Base-by-base conservation (phyloP, 805 yeast genomes). In the Pichia nakasei region DNA sequence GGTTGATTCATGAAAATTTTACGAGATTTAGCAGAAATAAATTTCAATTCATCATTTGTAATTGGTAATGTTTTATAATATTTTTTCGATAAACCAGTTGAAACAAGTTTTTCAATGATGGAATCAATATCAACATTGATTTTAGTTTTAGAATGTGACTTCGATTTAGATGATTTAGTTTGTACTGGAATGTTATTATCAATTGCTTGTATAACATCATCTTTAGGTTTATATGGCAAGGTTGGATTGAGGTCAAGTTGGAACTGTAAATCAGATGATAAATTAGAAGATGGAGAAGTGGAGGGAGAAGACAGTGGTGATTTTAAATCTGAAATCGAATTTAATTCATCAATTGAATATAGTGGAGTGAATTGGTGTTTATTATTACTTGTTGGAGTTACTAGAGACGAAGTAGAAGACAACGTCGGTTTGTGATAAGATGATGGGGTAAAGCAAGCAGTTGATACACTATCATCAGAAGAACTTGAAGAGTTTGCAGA, bases 1-100 rank as follows among this genome's bases (percentile, higher is more conserved):
- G 89, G 88, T 53, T 82, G 89, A 9, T 64, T 67, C 58, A 80
- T 55, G 44, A 82, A 79, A 17, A 81, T 67, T 39, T 77, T 74
- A 45, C 86, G 65, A 5, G 84, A 72, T 49, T 69, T 74, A 19
- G 75, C 68, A 57, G 83, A 73, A 37, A 81, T 70, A 50, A 67
- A 65, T 55, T 73, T 78, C 37, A 81, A 69, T 53, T 81, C 85
- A 52, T 69, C 62, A 3, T 69, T 55, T 13, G 76, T 60, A 37
- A 81, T 60, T 0, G 75, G 73, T 43, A 81, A 72, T 45, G 72
- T 71, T 49, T 70, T 72, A 22, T 70, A 65, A 44, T 63, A 61
- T 29, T 59, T 54, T 39, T 68, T 65, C 4, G 70, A 57, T 17
- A 68, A 60, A 3, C 83, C 84, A 12, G 72, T 61, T 24, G 70